phyloP scores from a whole-genome alignment of 176 grass and related monocot genomes.

The Oryza officinalis region DNA sequence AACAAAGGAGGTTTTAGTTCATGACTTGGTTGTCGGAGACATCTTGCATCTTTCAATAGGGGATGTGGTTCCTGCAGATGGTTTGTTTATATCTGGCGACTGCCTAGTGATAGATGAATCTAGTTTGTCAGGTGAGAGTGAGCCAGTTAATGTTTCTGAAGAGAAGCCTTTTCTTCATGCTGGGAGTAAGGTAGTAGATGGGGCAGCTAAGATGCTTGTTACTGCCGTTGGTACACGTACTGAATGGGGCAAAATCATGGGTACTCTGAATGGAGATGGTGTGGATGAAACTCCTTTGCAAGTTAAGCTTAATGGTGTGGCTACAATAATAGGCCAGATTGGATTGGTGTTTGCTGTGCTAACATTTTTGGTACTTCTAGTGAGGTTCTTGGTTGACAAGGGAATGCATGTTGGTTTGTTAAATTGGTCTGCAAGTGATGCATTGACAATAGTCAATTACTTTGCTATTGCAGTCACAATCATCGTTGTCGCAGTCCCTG shows the following conservation, averaged over 20 bases:
- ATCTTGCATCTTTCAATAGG: conserved; percentile 87
- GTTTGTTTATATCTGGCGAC: conserved; percentile 75
- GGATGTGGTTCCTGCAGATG: conserved; percentile 86
- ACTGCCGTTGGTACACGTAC: conserved; percentile 76
- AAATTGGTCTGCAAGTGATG: conserved; percentile 71
- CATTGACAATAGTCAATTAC: conserved; percentile 76
- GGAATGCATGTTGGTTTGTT: conserved; percentile 44
- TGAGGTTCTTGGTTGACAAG: conserved; percentile 68
- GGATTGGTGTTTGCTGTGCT: conserved; percentile 71
- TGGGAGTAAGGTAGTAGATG: conserved; percentile 86
- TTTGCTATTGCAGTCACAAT: conserved; percentile 89
- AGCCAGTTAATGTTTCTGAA: conserved; percentile 61
- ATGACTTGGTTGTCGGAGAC: conserved; percentile 89
- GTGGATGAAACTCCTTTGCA: conserved; percentile 92
- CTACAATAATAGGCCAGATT: conserved; percentile 78
- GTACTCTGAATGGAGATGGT: conserved; percentile 60
- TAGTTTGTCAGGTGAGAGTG: conserved; percentile 81
- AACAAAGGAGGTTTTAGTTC: conserved; percentile 63
- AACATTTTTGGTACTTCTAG: conserved; percentile 75
- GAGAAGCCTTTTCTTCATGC: conserved; percentile 75
- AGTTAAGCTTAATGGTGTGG: conserved; percentile 90
- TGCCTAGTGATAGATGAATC: conserved; percentile 86
- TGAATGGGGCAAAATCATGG: conserved; percentile 91
- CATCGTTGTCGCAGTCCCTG: conserved; percentile 85
- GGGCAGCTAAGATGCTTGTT: conserved; percentile 78